Evolutionary conservation across 2,329 filamentous ascomycete species (phyloP), one percentile per base, ranked within the genome.

Genomic region (Trichoderma sp.): DNA sequence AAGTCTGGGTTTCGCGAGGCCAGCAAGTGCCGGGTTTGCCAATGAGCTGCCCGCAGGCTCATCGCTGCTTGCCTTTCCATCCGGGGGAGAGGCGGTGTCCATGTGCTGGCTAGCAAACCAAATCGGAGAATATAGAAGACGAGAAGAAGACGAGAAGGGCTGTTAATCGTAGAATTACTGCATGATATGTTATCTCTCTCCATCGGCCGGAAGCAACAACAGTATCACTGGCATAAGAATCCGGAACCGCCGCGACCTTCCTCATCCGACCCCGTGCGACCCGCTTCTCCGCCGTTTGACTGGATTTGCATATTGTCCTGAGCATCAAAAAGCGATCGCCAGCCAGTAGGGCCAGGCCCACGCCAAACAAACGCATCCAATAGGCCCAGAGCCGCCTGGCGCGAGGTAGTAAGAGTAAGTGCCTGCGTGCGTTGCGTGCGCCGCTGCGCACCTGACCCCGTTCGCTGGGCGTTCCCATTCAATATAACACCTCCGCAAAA

Each of bases 221-320:
- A 50, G 11, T 9, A 67, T n/a, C 24, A 29, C 64, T 50, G 64
- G 24, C 14, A 62, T 33, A 27, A 35, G 8, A 21, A 38, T 35
- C 71, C 71, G 71, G 63, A 59, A 38, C 41, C 38, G 18, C 67
- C 66, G 50, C 50, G 74, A 75, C 74, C 74, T 75, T 75, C 74
- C 67, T 53, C 67, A 75, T 75, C 66, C 59, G 73, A 69, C 38
- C n/a, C 71, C 63, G 64, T n/a, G 11, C 35, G 38, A 62, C 73
- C 64, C 65, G 66, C 73, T 75, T 69, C 71, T 74, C 71, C 71
- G 63, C 71, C 63, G 45, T 65, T 41, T 64, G 62, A 35, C 63
- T 62, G n/a, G 67, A 68, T 75, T 53, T 53, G 45, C 45, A 53
- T n/a, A n/a, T n/a, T 29, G 24, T 63, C 59, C 59, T 64, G 29